Base-by-base conservation (phyloP, 176 grass and related monocot species). In the Puya raimondii region DNA sequence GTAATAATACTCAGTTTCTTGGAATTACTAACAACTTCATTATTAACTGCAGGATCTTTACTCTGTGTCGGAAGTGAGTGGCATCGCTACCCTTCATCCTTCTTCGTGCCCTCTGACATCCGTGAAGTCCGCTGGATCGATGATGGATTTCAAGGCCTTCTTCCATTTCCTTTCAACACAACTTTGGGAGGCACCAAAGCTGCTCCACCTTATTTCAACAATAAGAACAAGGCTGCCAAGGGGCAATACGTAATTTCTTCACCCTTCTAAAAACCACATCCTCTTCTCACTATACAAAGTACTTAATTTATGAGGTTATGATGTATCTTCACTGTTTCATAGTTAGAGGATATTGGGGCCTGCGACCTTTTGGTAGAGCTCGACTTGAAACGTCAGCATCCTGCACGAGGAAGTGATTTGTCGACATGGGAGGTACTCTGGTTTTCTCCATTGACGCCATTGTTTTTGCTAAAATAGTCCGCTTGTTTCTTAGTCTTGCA, bases 41-140 rank as follows among this genome's bases (percentile, higher is more conserved):
- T 17, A 70, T 68, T 82, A n/a, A 79, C 74, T 67, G 25, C 69
- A 99, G 94, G 81, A 1, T 81, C 94, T 67, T n/a, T 80, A 64
- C 77, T 99, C 10, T 99, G 94, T 63, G 76, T 93, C 68, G 94
- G 94, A 66, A 90, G 89, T 77, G 94, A 99, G 54, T 99, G 94
- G 94, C 94, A 99, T 68, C 84, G 94, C 9, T 99, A 90, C 65
- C 89, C 94, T 13, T 99, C 94, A 47, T 99, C 89, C 2, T 99
- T 99, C 64, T 99, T 99, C 25, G 48, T 99, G 70, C 94, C 94
- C 4, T 76, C 86, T 2, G 92, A 93, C 81, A 80, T 99, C 58
- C 83, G 79, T 18, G 89, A 99, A 86, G 94, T 99, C 64, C 76
- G 87, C 63, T 99, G 89, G 94, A 81, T 99, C 70, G 89, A 99